Percentiles rank a stretch among this genome's conserved stretches.
phyloP scores from a whole-genome alignment of 768 basidiomycete genomes.

The Amanita jacksonii region DNA sequence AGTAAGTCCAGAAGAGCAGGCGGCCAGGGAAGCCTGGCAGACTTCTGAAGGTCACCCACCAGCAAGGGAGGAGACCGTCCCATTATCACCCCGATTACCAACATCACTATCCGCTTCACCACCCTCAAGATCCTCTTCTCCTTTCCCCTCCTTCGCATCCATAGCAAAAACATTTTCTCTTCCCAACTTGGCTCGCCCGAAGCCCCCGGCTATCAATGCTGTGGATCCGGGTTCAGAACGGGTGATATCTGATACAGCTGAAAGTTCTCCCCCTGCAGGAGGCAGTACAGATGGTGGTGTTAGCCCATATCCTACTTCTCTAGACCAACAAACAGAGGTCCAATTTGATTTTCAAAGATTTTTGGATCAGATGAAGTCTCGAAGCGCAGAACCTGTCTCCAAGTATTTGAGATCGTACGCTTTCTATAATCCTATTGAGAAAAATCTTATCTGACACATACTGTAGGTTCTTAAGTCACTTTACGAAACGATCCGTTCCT shows the following conservation, averaged over 20 bases:
- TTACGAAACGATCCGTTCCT: constrained; percentile 84
- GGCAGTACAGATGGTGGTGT: neutral
- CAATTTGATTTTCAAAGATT: constrained; percentile 93
- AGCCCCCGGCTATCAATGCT: constrained; percentile 54
- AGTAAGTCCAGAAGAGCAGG: constrained; percentile 44
- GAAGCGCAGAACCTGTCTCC: constrained; percentile 83
- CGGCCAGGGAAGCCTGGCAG: constrained; percentile 58
- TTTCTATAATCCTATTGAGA: neutral
- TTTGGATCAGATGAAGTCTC: constrained; percentile 87
- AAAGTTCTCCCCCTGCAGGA: constrained; percentile 3
- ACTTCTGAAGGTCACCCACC: constrained; percentile 52
- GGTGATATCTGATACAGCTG: constrained; percentile 43
- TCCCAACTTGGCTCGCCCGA: constrained; percentile 35
- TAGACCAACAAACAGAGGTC: constrained; percentile 23
- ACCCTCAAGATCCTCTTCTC: constrained; percentile 25
- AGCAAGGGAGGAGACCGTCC: constrained; percentile 22
- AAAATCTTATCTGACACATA: constrained; percentile 2
- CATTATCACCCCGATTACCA: constrained; percentile 19
- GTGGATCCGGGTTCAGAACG: constrained; percentile 50
- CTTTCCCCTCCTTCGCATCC: constrained; percentile 57
- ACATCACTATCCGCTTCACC: constrained; percentile 18
- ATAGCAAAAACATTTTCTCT: constrained; percentile 58
- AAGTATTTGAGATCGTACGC: constrained; percentile 93
- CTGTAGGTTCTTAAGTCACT: constrained; percentile 83
- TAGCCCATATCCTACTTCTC: constrained; percentile 5